Base-by-base conservation (phyloP, 345 rosid genomes). In the Salix koriyanagi region DNA sequence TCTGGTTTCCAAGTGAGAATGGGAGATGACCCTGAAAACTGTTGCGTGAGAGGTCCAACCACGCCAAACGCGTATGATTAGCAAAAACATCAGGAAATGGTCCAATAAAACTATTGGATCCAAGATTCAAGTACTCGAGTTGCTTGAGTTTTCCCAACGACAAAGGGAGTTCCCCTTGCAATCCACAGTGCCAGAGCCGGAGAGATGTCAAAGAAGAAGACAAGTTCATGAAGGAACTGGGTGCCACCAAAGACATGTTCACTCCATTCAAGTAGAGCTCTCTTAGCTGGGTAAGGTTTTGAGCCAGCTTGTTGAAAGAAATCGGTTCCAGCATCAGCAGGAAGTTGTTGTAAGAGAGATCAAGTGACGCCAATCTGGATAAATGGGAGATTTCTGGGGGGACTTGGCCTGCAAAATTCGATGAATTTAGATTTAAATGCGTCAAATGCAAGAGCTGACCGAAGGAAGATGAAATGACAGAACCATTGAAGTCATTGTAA, bases 401-500 rank as follows among this genome's bases (percentile, higher is more conserved):
- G 15, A 81, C 19, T 0, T 1, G 7, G 6, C 86, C 80, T 28
- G n/a, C 2, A 21, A 84, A 56, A 2, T 1, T 1, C 0, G 83
- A 75, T 7, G 0, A 4, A 21, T 48, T 67, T 4, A 84, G 71
- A 30, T 77, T 30, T 2, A 79, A 74, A 69, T 76, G 61, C 1
- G 70, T 74, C 70, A 84, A 56, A 23, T 60, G 44, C 4, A 5
- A 12, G 4, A 84, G 44, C 28, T 23, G 37, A 0, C 70, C 25
- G 5, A 83, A 78, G 4, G 36, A 15, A 2, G 81, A 25, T 5
- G 83, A 30, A 41, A 85, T 42, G 0, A 6, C 0, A 26, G 83
- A 76, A 23, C 1, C 1, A n/a, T 9, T 32, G 79, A 85, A 84
- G 32, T 78, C 1, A 60, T 85, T 81, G 65, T 0, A 6, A 71